Base-by-base conservation (phyloP, 768 basidiomycete species). In the Cystobasidium ongulense region DNA sequence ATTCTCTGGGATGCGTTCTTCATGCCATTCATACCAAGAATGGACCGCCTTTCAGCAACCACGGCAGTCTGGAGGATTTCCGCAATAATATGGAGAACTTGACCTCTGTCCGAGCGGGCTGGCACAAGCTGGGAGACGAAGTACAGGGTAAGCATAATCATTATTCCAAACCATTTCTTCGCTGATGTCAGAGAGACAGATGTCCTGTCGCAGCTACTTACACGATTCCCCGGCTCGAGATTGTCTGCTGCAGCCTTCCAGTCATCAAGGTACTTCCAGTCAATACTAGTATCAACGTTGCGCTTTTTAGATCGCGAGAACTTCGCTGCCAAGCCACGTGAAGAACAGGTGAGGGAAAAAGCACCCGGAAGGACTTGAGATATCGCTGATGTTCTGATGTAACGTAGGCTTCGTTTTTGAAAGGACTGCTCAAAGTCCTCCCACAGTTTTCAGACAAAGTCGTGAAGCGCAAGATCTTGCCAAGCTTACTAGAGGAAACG, bases 251-350 rank as follows among this genome's bases (percentile, higher is more conserved):
- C 86, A 1, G 87, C 89, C 1, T 85, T 98, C 29, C 89, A 75
- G 23, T 63, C 92, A 1, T 86, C 89, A 0, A 88, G 92, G 78
- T 97, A 94, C 84, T 98, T 99, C 83, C 94, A 91, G 0, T 95
- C 92, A 2, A 84, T 98, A 13, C 91, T 95, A 7, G 93, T 98
- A 27, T 94, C 91, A 1, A 98, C 95, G 0, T 85, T 99, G 36
- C 93, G 92, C 79, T 99, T 98, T 82, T 83, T 99, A 67, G 95
- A 98, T 78, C 88, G 95, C 17, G 91, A 94, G 2, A 95, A 89
- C 73, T 99, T 98, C 80, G 91, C 93, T 0, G 87, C 91, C 0
- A 96, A 97, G 81, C 88, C 92, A 1, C 83, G 89, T 71, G 95
- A 98, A 82, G 96, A 97, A 80, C 98, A 98, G 80, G 89, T 96